Evolutionary conservation across 2,329 filamentous ascomycete genomes (phyloP), one percentile per base, ranked within the genome.

Genomic region (Aspergillus versicolor): DNA sequence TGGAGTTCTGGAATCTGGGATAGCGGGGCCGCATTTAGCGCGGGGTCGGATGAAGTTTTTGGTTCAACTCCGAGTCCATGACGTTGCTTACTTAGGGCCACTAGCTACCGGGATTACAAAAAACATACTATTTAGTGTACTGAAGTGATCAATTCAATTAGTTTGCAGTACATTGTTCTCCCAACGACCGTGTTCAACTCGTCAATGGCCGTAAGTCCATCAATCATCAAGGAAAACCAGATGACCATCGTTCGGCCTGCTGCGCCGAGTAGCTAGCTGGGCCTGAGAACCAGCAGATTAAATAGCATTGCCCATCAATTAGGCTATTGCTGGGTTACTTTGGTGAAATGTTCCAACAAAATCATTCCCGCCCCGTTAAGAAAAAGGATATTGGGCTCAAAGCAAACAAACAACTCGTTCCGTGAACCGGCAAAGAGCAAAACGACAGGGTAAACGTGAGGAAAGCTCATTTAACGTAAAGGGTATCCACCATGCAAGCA

Each of bases 401-500:
- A 51, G 11, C 9, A 50, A 44, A 30, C 27, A 30, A 30, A 9
- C 22, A 44, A 32, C 32, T 52, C 49, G 48, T 58, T 49, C 42
- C 44, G 45, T 38, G 41, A 22, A 22, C 41, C 49, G 47, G 34
- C 40, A 57, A 44, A 45, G 41, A 37, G 42, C 51, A 57, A 42
- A 42, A 59, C 54, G 21, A 43, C 53, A 21, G 52, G 24, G 27
- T 32, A 42, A 59, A 56, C 50, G 42, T 37, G 44, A 54, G 42
- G 32, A 50, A 52, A 48, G 22, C n/a, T 38, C 45, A 60, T 52
- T 40, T 58, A 60, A 58, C 60, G 54, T 51, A 60, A 54, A 52
- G 61, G 65, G 65, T 67, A 66, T 67, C 56, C 63, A 59, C 62
- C 63, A 63, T 61, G 56, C 57, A 61, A 52, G 52, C 30, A 63